phyloP scores from a whole-genome alignment of 2,329 filamentous ascomycete genomes.

The Aspergillus brunneoviolaceus region DNA sequence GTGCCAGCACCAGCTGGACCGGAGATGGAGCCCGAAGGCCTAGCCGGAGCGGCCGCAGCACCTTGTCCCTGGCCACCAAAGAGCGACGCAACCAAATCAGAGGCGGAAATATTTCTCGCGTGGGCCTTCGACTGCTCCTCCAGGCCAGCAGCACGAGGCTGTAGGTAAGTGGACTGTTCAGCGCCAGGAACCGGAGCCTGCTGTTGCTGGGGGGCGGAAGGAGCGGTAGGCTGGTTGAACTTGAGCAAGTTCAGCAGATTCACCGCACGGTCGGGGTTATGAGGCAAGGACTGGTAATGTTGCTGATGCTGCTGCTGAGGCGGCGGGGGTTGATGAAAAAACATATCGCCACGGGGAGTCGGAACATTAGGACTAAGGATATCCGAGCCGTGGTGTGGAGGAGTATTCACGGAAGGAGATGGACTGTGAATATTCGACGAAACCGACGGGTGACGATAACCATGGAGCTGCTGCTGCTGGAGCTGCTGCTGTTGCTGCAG shows the following conservation, averaged over 20 bases:
- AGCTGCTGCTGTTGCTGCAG: slow-evolving; percentile 25
- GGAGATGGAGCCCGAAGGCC: slow-evolving; percentile 16
- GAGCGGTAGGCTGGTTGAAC: slow-evolving; percentile 54
- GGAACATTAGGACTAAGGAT: slow-evolving; percentile 58
- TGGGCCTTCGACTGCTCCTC: slow-evolving; percentile 28
- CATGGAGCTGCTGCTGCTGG: slow-evolving; percentile 32
- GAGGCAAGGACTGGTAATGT: slow-evolving; percentile 37
- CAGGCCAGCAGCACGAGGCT: slow-evolving; percentile 24
- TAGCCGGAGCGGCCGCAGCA: slow-evolving; percentile 28
- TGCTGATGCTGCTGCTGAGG: slow-evolving; percentile 38
- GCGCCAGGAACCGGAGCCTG: slow-evolving; percentile 24
- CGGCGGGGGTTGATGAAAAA: slow-evolving; percentile 39
- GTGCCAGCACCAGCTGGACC: slow-evolving; percentile 24
- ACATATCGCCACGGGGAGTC: slow-evolving; percentile 46
- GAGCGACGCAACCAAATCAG: slow-evolving; percentile 58
- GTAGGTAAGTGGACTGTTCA: slow-evolving; percentile 30
- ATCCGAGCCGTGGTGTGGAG: slow-evolving; percentile 57
- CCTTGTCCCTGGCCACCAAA: slow-evolving; percentile 45
- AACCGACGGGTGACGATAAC: slow-evolving; percentile 57
- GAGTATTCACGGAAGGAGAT: slow-evolving; percentile 49
- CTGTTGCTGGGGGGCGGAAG: slow-evolving; percentile 33
- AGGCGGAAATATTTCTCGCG: slow-evolving; percentile 50
- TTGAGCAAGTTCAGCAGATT: slow-evolving; percentile 65
- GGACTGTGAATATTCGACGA: slow-evolving; percentile 61
- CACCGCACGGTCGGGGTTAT: slow-evolving; percentile 51